Percentiles rank a stretch among this genome's conserved stretches.
phyloP scores from a whole-genome alignment of 2,329 filamentous ascomycete species.

The Fusarium tjaetaba region DNA sequence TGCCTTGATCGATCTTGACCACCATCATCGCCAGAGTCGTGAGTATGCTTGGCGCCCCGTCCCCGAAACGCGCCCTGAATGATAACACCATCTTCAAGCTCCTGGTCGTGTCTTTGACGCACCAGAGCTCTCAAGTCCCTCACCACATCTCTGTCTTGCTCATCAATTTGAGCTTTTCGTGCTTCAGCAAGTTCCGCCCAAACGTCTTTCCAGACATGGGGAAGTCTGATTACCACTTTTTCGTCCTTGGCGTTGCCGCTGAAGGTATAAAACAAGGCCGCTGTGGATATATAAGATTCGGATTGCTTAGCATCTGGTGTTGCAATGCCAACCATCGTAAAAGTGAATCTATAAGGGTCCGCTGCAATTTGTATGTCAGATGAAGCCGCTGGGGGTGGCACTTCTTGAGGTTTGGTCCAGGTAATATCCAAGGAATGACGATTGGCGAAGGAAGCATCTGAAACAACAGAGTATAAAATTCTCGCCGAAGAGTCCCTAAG shows the following conservation, averaged over 20 bases:
- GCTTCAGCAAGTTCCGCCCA: constrained; percentile 81
- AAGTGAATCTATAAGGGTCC: constrained; percentile 64
- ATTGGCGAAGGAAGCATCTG: constrained; percentile 77
- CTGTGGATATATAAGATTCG: constrained; percentile 85
- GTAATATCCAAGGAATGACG: constrained; percentile 77
- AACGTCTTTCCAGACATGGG: constrained; percentile 83
- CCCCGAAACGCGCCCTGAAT: constrained; percentile 79
- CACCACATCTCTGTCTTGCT: constrained; percentile 74
- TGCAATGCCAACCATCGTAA: constrained; percentile 80
- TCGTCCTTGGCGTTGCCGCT: constrained; percentile 83
- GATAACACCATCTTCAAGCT: constrained; percentile 78
- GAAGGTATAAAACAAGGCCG: constrained; percentile 84
- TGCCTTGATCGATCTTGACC: constrained; percentile 56
- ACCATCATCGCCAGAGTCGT: constrained; percentile 61
- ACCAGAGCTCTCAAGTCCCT: constrained; percentile 76
- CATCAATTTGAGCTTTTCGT: constrained; percentile 76
- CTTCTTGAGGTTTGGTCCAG: constrained; percentile 80
- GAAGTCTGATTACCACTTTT: constrained; percentile 82
- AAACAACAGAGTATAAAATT: constrained; percentile 75
- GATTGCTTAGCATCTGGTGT: constrained; percentile 83
- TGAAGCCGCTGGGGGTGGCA: constrained; percentile 48
- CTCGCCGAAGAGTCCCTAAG: constrained; percentile 74
- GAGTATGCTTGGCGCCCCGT: constrained; percentile 59
- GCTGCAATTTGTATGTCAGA: constrained; percentile 57
- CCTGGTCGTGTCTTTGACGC: constrained; percentile 73